Conservation (phyloP, 1,284 basidiomycete species). For the Pseudozyma thailandica region DNA sequence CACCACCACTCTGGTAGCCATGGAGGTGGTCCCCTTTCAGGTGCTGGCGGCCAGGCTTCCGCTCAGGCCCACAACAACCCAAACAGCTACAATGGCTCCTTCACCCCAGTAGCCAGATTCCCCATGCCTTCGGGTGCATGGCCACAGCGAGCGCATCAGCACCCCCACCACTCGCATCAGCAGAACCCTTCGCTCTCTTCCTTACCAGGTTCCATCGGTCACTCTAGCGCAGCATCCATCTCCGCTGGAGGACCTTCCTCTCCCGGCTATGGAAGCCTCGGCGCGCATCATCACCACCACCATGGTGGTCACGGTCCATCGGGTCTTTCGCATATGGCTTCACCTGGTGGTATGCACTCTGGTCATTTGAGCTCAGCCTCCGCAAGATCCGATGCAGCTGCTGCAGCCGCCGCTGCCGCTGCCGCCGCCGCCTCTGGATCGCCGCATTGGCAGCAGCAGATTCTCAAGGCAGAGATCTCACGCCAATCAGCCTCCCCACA, state of each 20-base stretch:
- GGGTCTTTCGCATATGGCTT: constrained; percentile 51
- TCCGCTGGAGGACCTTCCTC: constrained; percentile 53
- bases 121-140: constrained; percentile 43
- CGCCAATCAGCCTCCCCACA: constrained; percentile 72
- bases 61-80: constrained; percentile 29
- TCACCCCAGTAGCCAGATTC: constrained; percentile 48
- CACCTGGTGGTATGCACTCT: constrained; percentile 51
- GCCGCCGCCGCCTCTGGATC: constrained; percentile 42
- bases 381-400: constrained; percentile 28
- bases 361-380: constrained; percentile 38
- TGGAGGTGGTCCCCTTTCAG: constrained; percentile 44
- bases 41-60: constrained; percentile 28
- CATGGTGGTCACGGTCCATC: constrained; percentile 51
- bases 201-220: constrained; percentile 55
- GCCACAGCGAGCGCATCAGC: constrained; percentile 44
- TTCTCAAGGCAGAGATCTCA: constrained; percentile 69
- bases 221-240: constrained; percentile 44
- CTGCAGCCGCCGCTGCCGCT: constrained; percentile 35
- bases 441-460: constrained; percentile 66
- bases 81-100: constrained; percentile 41
- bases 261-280: constrained; percentile 49
- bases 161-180: constrained; percentile 55
- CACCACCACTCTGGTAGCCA: constrained; percentile 50
- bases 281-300: constrained; percentile 53
- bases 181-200: constrained; percentile 63